Evolutionary conservation across 768 basidiomycete species (phyloP).

Genomic region (Phaeotremella fagi): DNA sequence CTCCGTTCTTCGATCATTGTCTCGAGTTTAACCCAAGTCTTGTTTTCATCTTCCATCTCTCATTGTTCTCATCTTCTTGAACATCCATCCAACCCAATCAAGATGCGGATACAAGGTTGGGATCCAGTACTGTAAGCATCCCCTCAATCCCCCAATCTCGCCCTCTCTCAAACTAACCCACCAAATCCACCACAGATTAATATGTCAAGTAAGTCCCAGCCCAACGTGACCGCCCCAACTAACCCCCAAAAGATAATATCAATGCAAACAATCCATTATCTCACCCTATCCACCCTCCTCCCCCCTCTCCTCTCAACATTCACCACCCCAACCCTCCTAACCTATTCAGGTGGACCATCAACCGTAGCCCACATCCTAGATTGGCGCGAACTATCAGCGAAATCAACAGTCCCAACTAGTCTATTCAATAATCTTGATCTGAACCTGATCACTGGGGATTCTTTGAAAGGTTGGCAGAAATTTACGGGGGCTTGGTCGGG

Average conservation of each 20-base stretch:
- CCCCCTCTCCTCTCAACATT: slow-evolving; percentile 73
- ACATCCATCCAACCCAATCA: no score
- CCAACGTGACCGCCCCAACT: neutral
- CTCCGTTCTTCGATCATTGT: neutral
- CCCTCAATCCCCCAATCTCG: no score
- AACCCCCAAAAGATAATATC: slow-evolving; percentile 79
- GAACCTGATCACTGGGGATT: neutral
- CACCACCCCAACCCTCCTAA: slow-evolving; percentile 51
- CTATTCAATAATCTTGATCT: slow-evolving; percentile 1
- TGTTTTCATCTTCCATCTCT: no score
- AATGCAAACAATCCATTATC: slow-evolving; percentile 88
- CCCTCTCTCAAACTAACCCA: no score
- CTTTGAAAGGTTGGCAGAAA: slow-evolving; percentile 56
- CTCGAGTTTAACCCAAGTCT: neutral
- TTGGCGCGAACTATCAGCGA: slow-evolving; percentile 91
- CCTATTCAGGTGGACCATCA: slow-evolving; percentile 43
- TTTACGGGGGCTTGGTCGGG: slow-evolving; percentile 74
- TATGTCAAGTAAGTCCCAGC: slow-evolving; percentile 65
- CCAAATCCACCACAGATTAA: slow-evolving; percentile 53
- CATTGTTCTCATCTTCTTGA: no score
- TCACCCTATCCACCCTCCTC: slow-evolving; percentile 74
- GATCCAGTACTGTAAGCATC: slow-evolving; percentile 64
- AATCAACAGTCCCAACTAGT: slow-evolving; percentile 63
- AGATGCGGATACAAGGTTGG: slow-evolving; percentile 59
- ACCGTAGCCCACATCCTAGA: slow-evolving; percentile 65